Evolutionary conservation across 371 early-diverging fungal genomes (phyloP).

Genomic region (Circinella umbellata): DNA sequence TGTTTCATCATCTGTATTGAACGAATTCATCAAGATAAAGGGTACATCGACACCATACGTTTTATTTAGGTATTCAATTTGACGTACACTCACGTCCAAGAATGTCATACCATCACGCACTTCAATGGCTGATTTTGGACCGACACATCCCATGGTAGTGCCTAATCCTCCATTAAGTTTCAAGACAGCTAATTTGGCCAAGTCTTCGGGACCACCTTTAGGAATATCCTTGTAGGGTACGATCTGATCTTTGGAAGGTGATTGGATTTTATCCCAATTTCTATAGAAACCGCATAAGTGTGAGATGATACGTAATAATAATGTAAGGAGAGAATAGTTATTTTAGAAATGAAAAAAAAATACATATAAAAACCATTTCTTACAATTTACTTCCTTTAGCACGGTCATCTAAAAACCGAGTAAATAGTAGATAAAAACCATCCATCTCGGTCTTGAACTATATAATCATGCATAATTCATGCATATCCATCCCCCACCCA

Average conservation of each 20-base stretch:
- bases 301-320: no score
- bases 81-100: constrained; percentile 97
- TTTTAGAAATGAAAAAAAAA: not conserved
- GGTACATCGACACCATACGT: constrained; percentile 92
- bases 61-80: constrained; percentile 97
- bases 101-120: constrained; percentile 99
- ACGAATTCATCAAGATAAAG: constrained; percentile 99
- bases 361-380: constrained; percentile 29
- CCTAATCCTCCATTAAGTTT: constrained; percentile 99
- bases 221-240: constrained; percentile 77
- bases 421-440: constrained; percentile 89
- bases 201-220: constrained; percentile 54
- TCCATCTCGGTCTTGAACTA: constrained; percentile 71
- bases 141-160: constrained; percentile 99
- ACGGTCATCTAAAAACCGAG: constrained; percentile 83
- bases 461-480: not conserved
- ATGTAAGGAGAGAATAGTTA: no score
- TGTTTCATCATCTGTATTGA: constrained; percentile 99
- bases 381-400: constrained; percentile 85
- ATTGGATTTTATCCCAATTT: constrained; percentile 93
- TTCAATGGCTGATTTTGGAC: constrained; percentile 99
- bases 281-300: constrained; percentile 33
- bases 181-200: constrained; percentile 97
- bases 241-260: constrained; percentile 87
- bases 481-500: no score